These are phyloP conservation scores for Moelleriella libera DNA, from an alignment of 2,329 filamentous ascomycete genomes.

Conservation along the genomic window DNA sequence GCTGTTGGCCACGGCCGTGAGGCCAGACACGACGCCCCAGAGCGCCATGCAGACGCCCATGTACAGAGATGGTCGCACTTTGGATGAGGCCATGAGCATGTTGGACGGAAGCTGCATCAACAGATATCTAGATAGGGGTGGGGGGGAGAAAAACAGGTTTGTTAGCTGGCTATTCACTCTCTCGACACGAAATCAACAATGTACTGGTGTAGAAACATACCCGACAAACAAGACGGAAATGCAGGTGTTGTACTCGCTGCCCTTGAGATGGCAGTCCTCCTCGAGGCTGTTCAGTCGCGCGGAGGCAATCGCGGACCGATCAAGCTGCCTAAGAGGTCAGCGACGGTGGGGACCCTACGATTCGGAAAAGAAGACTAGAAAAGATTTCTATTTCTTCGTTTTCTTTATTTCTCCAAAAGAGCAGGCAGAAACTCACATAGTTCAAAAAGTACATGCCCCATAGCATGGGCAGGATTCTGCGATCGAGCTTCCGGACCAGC, in stretches of 20 bases:
- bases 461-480: conserved; percentile 17
- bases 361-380: no score
- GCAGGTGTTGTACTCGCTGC: conserved; percentile 15
- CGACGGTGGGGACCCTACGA: neutral
- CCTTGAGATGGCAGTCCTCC: conserved; percentile 12
- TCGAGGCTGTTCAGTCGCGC: conserved; percentile 20
- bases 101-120: conserved; percentile 17
- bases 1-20: conserved; percentile 30
- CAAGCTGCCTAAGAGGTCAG: conserved; percentile 23
- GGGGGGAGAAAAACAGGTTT: neutral
- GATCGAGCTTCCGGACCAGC: conserved; percentile 22
- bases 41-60: conserved; percentile 26
- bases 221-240: conserved; percentile 24
- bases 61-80: conserved; percentile 25
- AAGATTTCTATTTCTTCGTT: no score
- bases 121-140: neutral
- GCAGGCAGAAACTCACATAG: neutral
- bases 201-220: conserved; percentile 25
- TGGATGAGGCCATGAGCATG: conserved; percentile 23
- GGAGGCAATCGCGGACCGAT: conserved; percentile 31
- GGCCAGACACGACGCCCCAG: conserved; percentile 32
- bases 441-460: conserved; percentile 11
- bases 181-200: neutral
- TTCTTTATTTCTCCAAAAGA: no score
- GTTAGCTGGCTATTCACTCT: neutral